Conservation (phyloP, 1,284 basidiomycete species). For the Trametes polyzona region DNA sequence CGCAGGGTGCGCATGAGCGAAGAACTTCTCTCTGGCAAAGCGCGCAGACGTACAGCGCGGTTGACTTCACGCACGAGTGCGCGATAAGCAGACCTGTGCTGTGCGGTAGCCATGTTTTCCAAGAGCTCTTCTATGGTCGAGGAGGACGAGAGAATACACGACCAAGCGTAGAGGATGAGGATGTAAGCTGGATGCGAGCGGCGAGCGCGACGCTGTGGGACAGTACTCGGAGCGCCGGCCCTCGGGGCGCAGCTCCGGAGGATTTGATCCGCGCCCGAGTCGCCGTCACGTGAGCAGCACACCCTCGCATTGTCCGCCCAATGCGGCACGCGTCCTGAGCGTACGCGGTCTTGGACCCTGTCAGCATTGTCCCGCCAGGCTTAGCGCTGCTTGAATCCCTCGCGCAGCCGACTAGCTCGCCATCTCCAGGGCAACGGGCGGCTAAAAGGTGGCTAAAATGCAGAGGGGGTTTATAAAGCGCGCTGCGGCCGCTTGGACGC, state of each 20-base stretch:
- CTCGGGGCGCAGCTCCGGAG: not conserved
- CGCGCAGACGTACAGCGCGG: conserved; percentile 41
- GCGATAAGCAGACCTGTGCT: conserved; percentile 42
- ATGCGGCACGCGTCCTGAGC: conserved; percentile 2
- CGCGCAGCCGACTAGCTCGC: not conserved
- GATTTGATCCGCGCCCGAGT: conserved; percentile 1
- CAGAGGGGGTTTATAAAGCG: conserved; percentile 7
- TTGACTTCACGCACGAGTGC: conserved; percentile 47
- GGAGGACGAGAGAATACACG: not conserved
- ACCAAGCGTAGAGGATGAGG: not conserved
- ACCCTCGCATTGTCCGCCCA: conserved; percentile 16
- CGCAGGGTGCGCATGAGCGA: conserved; percentile 14
- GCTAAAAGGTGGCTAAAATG: conserved; percentile 1
- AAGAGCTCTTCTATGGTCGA: not conserved
- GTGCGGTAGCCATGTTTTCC: conserved; percentile 17
- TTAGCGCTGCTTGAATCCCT: conserved; percentile 6
- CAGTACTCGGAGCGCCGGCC: not conserved
- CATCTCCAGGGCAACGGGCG: not conserved
- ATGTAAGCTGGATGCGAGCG: not conserved
- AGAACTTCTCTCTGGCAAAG: not conserved
- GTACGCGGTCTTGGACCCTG: not conserved
- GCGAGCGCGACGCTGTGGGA: not conserved
- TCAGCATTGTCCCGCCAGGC: conserved; percentile 9
- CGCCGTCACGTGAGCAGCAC: conserved; percentile 11
- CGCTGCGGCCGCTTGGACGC: conserved; percentile 7